Conservation (phyloP, 106 monocot species). For the Phalaenopsis equestris region DNA sequence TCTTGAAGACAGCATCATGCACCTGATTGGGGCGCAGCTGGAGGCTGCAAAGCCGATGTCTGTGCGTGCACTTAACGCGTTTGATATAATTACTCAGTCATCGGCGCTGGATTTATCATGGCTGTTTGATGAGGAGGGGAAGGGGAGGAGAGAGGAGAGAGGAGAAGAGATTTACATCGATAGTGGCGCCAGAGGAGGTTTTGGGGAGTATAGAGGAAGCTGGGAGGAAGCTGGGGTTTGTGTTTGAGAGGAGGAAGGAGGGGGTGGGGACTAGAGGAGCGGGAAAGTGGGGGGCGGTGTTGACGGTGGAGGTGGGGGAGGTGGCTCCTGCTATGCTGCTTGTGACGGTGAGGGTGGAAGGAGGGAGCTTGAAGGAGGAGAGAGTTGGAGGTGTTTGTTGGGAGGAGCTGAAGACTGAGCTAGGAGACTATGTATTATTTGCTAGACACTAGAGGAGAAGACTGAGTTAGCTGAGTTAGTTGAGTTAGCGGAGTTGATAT, state of each 20-base stretch:
- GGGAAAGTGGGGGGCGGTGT: slow-evolving; percentile 7
- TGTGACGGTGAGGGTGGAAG: slow-evolving; percentile 20
- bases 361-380: neutral
- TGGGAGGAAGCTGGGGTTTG: slow-evolving; percentile 17
- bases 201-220: slow-evolving; percentile 14
- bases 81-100: slow-evolving; percentile 30
- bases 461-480: no score
- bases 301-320: slow-evolving; percentile 21
- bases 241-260: slow-evolving; percentile 14
- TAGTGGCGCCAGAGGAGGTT: slow-evolving; percentile 8
- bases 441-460: slow-evolving; percentile 17
- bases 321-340: slow-evolving; percentile 21
- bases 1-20: neutral
- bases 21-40: neutral
- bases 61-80: slow-evolving; percentile 17
- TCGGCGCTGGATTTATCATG: slow-evolving; percentile 26
- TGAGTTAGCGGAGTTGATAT: no score
- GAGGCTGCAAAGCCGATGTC: slow-evolving; percentile 9
- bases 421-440: slow-evolving; percentile 29
- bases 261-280: neutral
- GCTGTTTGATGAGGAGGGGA: slow-evolving; percentile 12
- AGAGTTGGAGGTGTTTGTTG: slow-evolving; percentile 11
- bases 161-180: slow-evolving; percentile 20
- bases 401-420: slow-evolving; percentile 34
- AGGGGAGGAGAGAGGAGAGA: neutral